Evolutionary conservation across 2,329 filamentous ascomycete genomes (phyloP).

Genomic region (Cladophialophora bantiana): DNA sequence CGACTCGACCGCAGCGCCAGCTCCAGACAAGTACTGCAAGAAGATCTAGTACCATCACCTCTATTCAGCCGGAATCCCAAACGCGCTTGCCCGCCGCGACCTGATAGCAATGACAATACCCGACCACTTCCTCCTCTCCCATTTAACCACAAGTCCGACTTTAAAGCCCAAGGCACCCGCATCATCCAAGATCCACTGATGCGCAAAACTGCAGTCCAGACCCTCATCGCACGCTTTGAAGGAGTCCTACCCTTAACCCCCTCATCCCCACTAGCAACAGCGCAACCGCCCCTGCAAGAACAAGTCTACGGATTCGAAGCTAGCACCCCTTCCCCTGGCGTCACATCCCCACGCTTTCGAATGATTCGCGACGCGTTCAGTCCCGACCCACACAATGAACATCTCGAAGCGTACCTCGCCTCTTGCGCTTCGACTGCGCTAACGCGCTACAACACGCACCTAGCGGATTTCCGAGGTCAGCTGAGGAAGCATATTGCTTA

Average conservation of each 20-base stretch:
- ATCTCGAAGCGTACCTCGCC: slow-evolving; percentile 30
- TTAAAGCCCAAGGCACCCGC: slow-evolving; percentile 32
- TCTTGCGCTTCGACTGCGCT: slow-evolving; percentile 16
- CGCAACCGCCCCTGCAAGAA: slow-evolving; percentile 1
- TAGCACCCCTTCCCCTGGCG: slow-evolving; percentile 2
- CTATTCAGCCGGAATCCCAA: slow-evolving; percentile 37
- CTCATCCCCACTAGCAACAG: slow-evolving; percentile 5
- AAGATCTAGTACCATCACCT: slow-evolving; percentile 39
- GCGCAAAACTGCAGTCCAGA: slow-evolving; percentile 37
- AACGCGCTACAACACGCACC: slow-evolving; percentile 25
- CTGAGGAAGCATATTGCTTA: slow-evolving; percentile 27
- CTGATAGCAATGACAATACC: neutral
- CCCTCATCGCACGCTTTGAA: slow-evolving; percentile 38
- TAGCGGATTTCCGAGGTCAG: slow-evolving; percentile 27
- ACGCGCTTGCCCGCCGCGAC: neutral
- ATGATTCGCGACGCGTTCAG: slow-evolving; percentile 36
- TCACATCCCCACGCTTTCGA: slow-evolving; percentile 31
- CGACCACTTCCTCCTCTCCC: slow-evolving; percentile 36
- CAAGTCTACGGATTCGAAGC: neutral
- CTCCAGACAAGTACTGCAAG: slow-evolving; percentile 30
- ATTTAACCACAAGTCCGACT: slow-evolving; percentile 34
- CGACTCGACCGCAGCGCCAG: slow-evolving; percentile 36
- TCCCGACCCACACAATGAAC: slow-evolving; percentile 28
- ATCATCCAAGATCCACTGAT: slow-evolving; percentile 30
- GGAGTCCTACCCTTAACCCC: slow-evolving; percentile 27